phyloP scores from a whole-genome alignment of 306 rosid species.

The Myrica gale region DNA sequence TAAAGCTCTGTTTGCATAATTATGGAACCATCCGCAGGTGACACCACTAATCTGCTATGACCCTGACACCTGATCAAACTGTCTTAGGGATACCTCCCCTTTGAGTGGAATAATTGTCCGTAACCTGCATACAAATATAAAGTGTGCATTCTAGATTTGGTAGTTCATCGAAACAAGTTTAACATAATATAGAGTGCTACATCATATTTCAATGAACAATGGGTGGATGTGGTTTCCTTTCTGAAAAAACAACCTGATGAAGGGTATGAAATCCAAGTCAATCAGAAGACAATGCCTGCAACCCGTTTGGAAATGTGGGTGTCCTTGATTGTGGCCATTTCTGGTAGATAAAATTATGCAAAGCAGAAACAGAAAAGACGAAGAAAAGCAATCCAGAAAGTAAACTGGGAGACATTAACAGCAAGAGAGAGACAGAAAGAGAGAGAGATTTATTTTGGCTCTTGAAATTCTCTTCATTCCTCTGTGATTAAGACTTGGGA shows the following conservation, averaged over 20 bases:
- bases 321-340: background rate
- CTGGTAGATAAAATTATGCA: background rate
- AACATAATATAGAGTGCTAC: background rate
- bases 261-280: background rate
- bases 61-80: background rate
- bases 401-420: background rate
- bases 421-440: no score
- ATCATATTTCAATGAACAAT: background rate
- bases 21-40: constrained; percentile 92
- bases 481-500: background rate
- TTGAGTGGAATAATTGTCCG: background rate
- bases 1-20: constrained; percentile 75
- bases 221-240: background rate
- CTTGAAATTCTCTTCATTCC: background rate
- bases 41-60: constrained; percentile 34
- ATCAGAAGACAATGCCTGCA: background rate
- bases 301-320: background rate
- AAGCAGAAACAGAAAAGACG: background rate
- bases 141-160: background rate
- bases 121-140: background rate
- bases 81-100: background rate
- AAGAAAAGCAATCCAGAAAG: background rate
- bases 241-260: background rate
- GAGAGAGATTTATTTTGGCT: background rate
- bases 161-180: background rate